These are phyloP conservation scores for Tetradesmus lagerheimii DNA, from an alignment of 139 green algal species.

Conservation along the genomic window DNA sequence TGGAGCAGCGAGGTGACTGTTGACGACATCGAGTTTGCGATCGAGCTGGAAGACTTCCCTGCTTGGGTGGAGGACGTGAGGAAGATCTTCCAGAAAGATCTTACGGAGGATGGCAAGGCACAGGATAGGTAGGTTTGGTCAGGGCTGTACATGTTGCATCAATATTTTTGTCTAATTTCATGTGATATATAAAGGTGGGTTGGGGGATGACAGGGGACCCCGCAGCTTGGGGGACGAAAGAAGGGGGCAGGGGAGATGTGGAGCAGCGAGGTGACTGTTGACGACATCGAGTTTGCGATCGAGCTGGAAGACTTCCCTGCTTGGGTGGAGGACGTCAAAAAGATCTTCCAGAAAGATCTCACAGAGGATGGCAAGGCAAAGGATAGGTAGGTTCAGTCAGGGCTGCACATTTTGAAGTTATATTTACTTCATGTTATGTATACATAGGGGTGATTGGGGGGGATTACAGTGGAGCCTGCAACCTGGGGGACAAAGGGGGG, in stretches of 20 bases:
- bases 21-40: conserved; percentile 42
- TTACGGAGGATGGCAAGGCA: conserved; percentile 9
- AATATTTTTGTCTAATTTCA: no score
- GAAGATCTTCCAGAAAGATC: conserved; percentile 10
- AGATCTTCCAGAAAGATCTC: neutral
- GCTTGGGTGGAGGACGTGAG: conserved; percentile 41
- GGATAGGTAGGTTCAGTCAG: neutral
- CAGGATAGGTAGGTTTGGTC: neutral
- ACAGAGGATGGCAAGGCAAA: neutral
- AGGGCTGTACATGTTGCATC: neutral
- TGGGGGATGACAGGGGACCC: no score
- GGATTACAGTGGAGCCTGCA: no score
- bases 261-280: conserved; percentile 30
- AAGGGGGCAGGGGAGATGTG: no score
- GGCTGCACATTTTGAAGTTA: no score
- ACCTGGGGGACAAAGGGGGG: no score
- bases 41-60: conserved; percentile 41
- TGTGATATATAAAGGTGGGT: no score
- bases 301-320: conserved; percentile 41
- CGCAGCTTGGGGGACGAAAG: no score
- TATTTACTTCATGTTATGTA: no score
- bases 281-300: conserved; percentile 44
- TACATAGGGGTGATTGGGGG: no score
- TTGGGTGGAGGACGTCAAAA: conserved; percentile 42
- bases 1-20: no score